Conservation (phyloP, 768 basidiomycete genomes). For the Neoboletus magnificus region DNA sequence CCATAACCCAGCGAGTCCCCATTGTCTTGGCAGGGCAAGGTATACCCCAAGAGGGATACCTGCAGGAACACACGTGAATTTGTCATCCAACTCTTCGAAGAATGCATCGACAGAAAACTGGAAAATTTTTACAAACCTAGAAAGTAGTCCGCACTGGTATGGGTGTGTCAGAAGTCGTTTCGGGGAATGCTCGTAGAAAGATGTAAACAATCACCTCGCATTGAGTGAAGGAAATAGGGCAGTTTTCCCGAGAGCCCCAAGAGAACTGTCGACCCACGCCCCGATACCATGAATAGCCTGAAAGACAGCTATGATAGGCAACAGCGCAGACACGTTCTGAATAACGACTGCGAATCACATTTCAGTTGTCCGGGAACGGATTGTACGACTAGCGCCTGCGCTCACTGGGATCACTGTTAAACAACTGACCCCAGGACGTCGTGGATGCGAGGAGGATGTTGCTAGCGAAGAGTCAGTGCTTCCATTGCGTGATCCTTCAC, state of each 20-base stretch:
- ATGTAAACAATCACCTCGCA: conserved; percentile 14
- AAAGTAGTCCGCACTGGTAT: conserved; percentile 17
- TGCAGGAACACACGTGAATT: not conserved
- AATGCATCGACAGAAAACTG: not conserved
- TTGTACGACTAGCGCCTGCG: not conserved
- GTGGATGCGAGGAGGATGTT: conserved; percentile 43
- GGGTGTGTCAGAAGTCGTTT: not conserved
- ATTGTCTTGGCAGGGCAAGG: conserved; percentile 14
- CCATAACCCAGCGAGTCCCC: conserved; percentile 29
- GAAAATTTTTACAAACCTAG: conserved; percentile 29
- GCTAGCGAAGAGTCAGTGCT: conserved; percentile 23
- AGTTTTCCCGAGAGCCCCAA: conserved; percentile 19
- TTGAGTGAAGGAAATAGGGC: conserved; percentile 21
- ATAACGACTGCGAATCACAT: conserved; percentile 36
- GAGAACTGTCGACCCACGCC: conserved; percentile 16
- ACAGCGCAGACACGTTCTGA: conserved; percentile 44
- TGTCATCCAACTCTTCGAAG: not conserved
- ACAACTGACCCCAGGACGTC: conserved; percentile 52
- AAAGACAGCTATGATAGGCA: conserved; percentile 42
- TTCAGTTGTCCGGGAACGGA: not conserved
- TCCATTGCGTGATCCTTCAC: not conserved
- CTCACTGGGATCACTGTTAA: conserved; percentile 52
- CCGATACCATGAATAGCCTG: conserved; percentile 23
- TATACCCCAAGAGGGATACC: conserved; percentile 35
- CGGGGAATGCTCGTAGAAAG: no score